phyloP scores from a whole-genome alignment of 2,329 filamentous ascomycete species.

The Fusarium miscanthi region DNA sequence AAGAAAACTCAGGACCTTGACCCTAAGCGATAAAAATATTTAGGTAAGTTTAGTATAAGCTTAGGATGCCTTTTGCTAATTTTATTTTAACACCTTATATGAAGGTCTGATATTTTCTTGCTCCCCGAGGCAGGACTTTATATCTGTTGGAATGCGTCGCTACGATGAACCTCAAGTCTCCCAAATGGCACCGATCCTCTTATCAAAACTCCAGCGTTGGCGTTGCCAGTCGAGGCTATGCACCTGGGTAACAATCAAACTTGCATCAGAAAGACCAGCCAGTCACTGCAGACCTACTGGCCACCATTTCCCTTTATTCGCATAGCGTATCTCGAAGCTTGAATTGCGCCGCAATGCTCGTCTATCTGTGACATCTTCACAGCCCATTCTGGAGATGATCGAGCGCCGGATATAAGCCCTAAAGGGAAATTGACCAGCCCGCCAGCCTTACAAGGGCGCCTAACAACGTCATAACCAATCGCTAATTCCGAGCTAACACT shows the following conservation, averaged over 20 bases:
- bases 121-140: no score
- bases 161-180: not conserved
- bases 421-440: constrained; percentile 1
- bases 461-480: constrained; percentile 2
- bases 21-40: no score
- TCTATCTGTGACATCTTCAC: not conserved
- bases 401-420: not conserved
- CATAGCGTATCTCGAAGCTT: not conserved
- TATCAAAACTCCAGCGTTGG: not conserved
- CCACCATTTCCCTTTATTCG: not conserved
- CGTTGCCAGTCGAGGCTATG: not conserved
- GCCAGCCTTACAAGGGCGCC: constrained; percentile 13
- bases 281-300: not conserved
- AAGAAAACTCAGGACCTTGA: no score
- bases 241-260: not conserved
- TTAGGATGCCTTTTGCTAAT: no score
- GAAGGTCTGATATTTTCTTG: no score
- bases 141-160: not conserved
- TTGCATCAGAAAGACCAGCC: not conserved
- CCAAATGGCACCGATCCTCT: not conserved
- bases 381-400: not conserved
- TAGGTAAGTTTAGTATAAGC: no score
- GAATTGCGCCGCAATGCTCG: not conserved
- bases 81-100: no score
- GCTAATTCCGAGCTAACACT: constrained; percentile 7